Conservation (phyloP, 176 grass and related monocot genomes). For the Paspalum vaginatum region DNA sequence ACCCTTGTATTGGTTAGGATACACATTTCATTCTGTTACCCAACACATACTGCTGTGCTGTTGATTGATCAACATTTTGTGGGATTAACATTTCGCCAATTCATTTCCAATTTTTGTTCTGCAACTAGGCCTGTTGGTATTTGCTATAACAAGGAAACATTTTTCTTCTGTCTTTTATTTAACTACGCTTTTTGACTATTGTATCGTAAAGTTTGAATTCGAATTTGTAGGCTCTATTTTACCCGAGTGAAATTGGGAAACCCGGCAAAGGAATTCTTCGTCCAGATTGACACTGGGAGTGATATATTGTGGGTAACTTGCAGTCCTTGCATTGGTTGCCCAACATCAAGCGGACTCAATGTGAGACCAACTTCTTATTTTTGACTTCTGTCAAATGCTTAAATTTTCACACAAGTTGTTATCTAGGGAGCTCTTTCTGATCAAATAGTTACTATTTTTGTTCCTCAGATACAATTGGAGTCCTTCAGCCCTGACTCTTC, state of each 20-base stretch:
- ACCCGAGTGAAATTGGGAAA: constrained; percentile 91
- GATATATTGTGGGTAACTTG: constrained; percentile 97
- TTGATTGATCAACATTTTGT: constrained; percentile 23
- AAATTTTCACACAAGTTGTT: constrained; percentile 12
- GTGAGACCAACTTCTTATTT: constrained; percentile 50
- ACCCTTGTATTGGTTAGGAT: background rate
- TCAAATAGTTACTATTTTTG: constrained; percentile 21
- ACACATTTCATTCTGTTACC: constrained; percentile 13
- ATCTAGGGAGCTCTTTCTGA: constrained; percentile 21
- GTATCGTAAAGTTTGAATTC: constrained; percentile 41
- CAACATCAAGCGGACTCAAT: constrained; percentile 87
- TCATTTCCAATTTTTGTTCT: constrained; percentile 23
- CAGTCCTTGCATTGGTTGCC: constrained; percentile 78
- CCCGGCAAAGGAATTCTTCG: constrained; percentile 84
- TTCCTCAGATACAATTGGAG: constrained; percentile 77
- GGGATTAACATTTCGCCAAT: constrained; percentile 17
- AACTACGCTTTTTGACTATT: constrained; percentile 6
- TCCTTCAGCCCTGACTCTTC: constrained; percentile 78
- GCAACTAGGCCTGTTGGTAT: constrained; percentile 18
- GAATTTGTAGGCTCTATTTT: constrained; percentile 80
- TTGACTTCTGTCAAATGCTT: constrained; percentile 8
- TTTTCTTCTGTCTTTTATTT: background rate
- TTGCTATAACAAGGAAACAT: background rate
- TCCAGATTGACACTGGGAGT: constrained; percentile 97
- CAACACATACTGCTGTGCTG: background rate